Evolutionary conservation across 2,329 filamentous ascomycete genomes (phyloP), one percentile per base, ranked within the genome.

Genomic region (Monilinia aucupariae): DNA sequence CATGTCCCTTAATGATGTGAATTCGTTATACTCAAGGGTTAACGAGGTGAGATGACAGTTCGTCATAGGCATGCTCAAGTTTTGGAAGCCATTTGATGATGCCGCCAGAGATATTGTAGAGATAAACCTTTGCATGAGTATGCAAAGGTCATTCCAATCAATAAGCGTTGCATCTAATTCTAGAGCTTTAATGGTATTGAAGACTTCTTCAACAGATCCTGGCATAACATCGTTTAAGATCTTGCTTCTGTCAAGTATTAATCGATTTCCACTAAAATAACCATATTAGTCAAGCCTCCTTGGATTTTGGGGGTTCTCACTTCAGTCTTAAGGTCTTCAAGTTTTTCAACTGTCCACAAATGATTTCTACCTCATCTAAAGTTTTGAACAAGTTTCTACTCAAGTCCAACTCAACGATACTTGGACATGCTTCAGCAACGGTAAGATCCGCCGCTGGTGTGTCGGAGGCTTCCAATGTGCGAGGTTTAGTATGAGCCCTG

Each of bases 341-440:
- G 25, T 79, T 79, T n/a, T 82, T 80, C 43, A 97, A 78, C 67
- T 89, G 83, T 8, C 77, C 78, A 73, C 90, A 94, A 47, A 97
- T 89, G 2, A 82, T 79, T 22, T 85, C 81, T 12, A 96, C 81
- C 30, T 89, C 84, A 2, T 77, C 77, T 74, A 92, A 83, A 13
- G 77, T 77, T 62, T 86, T 85, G 70, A 97, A 86, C 41, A 96
- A 75, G 73, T 96, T 97, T 58, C 91, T 84, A 71, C 92, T 92
- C 49, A 99, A 75, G 72, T 97, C 92, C 52, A 97, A 79, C 72
- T 96, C 90, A 1, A 82, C 78, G 59, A 96, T 86, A 69, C 85
- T 82, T 1, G 85, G 85, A 61, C 85, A 87, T n/a, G 78, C 79
- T 59, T 80, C 75, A 8, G 72, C 69, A 53, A 87, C 82, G 20